These are phyloP conservation scores for Termitomyces eurrhizus DNA, from an alignment of 768 basidiomycete genomes.

Conservation along the genomic window DNA sequence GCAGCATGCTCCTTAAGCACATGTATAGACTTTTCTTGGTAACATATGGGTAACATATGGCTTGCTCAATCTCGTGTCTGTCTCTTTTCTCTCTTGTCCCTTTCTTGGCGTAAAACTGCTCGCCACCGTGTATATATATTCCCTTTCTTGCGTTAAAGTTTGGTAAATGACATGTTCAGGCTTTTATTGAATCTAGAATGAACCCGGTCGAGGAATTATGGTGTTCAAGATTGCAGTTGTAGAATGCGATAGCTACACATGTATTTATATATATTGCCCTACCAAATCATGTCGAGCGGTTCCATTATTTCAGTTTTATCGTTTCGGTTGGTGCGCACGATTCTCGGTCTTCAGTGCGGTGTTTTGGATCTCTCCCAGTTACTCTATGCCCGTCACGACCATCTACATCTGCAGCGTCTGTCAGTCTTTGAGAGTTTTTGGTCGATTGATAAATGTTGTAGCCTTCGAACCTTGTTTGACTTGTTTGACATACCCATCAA, in stretches of 20 bases:
- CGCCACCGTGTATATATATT: background rate
- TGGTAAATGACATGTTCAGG: background rate
- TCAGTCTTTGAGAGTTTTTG: background rate
- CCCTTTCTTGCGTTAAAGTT: background rate
- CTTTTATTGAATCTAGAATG: background rate
- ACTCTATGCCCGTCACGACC: background rate
- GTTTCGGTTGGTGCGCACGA: background rate
- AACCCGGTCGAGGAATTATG: background rate
- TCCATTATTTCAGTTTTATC: too few species aligned
- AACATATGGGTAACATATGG: too few species aligned
- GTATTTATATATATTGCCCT: background rate
- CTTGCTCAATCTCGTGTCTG: background rate
- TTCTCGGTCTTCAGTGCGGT: background rate
- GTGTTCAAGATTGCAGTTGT: background rate
- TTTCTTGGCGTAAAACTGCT: background rate
- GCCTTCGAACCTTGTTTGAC: background rate
- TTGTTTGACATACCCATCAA: background rate
- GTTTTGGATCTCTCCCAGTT: background rate
- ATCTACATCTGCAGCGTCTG: background rate
- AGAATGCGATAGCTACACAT: background rate
- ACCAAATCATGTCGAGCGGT: background rate
- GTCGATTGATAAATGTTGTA: background rate
- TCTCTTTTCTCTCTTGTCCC: background rate
- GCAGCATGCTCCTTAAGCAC: conserved; percentile 6
- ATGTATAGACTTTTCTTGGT: background rate